Conservation (phyloP, 371 early-diverging fungal species). For the Dentiscutata heterogama region DNA sequence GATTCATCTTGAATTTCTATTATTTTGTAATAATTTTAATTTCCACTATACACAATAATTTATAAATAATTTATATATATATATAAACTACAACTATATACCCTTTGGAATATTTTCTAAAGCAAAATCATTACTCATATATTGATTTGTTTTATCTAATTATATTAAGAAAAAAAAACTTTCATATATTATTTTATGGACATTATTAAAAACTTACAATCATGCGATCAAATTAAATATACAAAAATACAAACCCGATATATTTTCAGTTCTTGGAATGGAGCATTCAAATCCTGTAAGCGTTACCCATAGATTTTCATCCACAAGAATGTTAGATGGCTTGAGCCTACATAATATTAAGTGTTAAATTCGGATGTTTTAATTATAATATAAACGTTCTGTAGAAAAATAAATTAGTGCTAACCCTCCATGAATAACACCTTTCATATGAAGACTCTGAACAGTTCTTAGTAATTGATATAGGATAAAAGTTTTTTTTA, state of each 20-base stretch:
- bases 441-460: constrained; percentile 64
- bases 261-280: constrained; percentile 44
- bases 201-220: not conserved
- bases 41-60: not conserved
- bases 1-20: constrained; percentile 66
- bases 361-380: not conserved
- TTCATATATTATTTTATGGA: too few species aligned
- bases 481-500: constrained; percentile 69
- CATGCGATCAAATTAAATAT: not conserved
- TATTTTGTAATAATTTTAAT: not conserved
- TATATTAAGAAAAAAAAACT: not conserved
- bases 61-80: not conserved
- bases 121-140: constrained; percentile 3
- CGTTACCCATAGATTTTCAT: constrained; percentile 73
- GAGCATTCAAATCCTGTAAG: constrained; percentile 69
- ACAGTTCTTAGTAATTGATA: constrained; percentile 67
- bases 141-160: not conserved
- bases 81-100: not conserved
- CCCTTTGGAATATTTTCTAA: constrained; percentile 46
- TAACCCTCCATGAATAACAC: constrained; percentile 68
- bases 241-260: not conserved
- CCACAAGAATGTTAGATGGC: constrained; percentile 70
- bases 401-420: not conserved
- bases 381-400: not conserved
- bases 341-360: constrained; percentile 51